Base-by-base conservation (phyloP, 805 yeast species). In the Candida germanica region DNA sequence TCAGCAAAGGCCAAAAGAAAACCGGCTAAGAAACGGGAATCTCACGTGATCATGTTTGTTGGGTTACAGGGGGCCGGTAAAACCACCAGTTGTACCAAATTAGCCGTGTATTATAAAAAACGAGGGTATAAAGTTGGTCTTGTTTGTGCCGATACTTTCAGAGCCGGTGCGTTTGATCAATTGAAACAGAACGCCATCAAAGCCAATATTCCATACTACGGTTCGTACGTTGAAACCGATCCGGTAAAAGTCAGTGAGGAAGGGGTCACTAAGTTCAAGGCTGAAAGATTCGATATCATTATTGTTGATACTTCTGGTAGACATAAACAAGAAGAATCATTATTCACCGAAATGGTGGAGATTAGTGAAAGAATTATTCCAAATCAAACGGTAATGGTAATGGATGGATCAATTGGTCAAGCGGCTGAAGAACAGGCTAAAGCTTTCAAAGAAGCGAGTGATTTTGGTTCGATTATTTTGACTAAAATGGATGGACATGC, bases 101-200 rank as follows among this genome's bases (percentile, higher is more conserved):
- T 91, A 50, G 98, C 98, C 0, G 95, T 87, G 2, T 89, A 86
- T 58, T 93, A 93, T 58, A 91, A 88, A 54, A 78, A 89, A 54
- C 73, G 97, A 54, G 97, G 97, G 2, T 87, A 81, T 64, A 89
- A 88, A 58, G 95, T 87, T 31, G 98, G 98, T 35, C 70, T 93
- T 56, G 98, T 93, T 17, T 93, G 98, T 77, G 98, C 98, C 2
- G 98, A 93, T 69, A 93, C 98, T 20, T 93, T 91, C 73, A 81
- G 98, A 73, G 98, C 98, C 24, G 98, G 98, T 73, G 98, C 98
- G 2, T 91, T 91, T 69, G 98, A 91, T 64, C 98, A 91, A 71
- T 75, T 91, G 63, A 91, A 93, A 59, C 98, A 91, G 64, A 91
- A 91, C 61, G 98, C 98, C 16, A 87, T 91, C 36, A 87, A 87